A percentile compares a stretch with the other conserved stretches of the same genome.
Evolutionary conservation across 2,329 filamentous ascomycete species (phyloP).

Genomic region (Nothopassalora personata): DNA sequence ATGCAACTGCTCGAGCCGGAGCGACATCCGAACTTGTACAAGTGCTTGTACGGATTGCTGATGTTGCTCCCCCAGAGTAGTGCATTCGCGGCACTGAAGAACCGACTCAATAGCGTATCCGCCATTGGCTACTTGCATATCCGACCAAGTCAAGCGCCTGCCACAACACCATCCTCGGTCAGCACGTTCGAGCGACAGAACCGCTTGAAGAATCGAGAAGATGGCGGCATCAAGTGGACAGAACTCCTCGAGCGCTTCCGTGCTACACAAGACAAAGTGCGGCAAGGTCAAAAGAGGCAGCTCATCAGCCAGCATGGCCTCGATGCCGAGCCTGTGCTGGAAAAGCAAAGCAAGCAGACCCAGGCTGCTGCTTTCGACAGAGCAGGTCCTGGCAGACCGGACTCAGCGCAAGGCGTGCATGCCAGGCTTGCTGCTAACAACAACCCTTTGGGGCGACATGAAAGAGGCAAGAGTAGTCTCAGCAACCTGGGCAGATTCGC

Average conservation of each 20-base stretch:
- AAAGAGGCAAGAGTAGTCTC: slow-evolving; percentile 37
- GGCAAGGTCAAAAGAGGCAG: slow-evolving; percentile 55
- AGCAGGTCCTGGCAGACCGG: slow-evolving; percentile 10
- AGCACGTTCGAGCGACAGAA: slow-evolving; percentile 53
- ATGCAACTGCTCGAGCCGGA: slow-evolving; percentile 94
- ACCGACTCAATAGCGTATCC: slow-evolving; percentile 92
- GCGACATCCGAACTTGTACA: slow-evolving; percentile 85
- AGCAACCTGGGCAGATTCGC: slow-evolving; percentile 43
- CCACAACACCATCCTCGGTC: slow-evolving; percentile 31
- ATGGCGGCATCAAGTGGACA: slow-evolving; percentile 67
- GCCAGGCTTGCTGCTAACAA: slow-evolving; percentile 14
- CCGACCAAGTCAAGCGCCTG: slow-evolving; percentile 28
- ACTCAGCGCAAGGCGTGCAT: background rate
- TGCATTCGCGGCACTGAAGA: slow-evolving; percentile 93
- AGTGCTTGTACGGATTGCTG: slow-evolving; percentile 85
- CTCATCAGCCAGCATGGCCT: slow-evolving; percentile 23
- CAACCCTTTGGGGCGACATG: slow-evolving; percentile 13
- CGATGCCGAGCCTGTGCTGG: slow-evolving; percentile 18
- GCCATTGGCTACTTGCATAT: slow-evolving; percentile 93
- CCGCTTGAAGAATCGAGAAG: slow-evolving; percentile 71
- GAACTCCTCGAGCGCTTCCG: slow-evolving; percentile 95
- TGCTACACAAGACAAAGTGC: slow-evolving; percentile 78
- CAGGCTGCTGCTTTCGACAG: slow-evolving; percentile 2
- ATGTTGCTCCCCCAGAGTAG: slow-evolving; percentile 99
- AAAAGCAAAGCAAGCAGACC: slow-evolving; percentile 19